A percentile compares a stretch with the other conserved stretches of the same genome.
phyloP scores from a whole-genome alignment of 164 flowering plant species.

The Dillenia turbinata region DNA sequence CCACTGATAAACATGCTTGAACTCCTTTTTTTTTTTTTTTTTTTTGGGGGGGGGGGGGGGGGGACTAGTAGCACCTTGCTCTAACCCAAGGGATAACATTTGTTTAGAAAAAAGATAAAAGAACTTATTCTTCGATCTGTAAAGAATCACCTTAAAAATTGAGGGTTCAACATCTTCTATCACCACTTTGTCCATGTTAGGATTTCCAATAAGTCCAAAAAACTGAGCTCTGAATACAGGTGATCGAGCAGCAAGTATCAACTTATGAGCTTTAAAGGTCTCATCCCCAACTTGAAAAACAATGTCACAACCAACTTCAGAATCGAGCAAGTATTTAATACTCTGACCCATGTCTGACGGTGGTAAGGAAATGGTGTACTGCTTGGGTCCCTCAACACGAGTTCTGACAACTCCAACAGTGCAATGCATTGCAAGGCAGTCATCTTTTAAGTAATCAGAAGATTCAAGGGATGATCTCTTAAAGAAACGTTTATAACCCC shows the following conservation, averaged over 20 bases:
- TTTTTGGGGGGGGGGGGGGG: too few relatives aligned
- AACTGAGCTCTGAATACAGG: slow-evolving; percentile 93
- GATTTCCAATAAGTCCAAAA: slow-evolving; percentile 76
- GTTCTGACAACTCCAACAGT: slow-evolving; percentile 89
- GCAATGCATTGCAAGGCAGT: slow-evolving; percentile 77
- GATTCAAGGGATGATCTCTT: slow-evolving; percentile 58
- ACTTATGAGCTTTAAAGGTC: slow-evolving; percentile 74
- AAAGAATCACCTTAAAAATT: slow-evolving; percentile 64
- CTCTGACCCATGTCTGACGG: slow-evolving; percentile 74
- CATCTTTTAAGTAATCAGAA: slow-evolving; percentile 81
- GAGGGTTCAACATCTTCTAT: slow-evolving; percentile 71
- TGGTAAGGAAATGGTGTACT: slow-evolving; percentile 44
- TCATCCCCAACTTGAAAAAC: slow-evolving; percentile 70
- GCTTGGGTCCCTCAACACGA: slow-evolving; percentile 65
- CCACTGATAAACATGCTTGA: background rate
- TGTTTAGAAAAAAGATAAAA: too few relatives aligned
- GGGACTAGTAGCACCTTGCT: too few relatives aligned
- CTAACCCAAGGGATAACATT: too few relatives aligned
- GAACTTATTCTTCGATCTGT: too few relatives aligned
- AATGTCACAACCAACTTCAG: slow-evolving; percentile 69
- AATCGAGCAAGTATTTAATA: slow-evolving; percentile 52
- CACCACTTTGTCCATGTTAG: slow-evolving; percentile 51
- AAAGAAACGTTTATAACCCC: slow-evolving; percentile 94
- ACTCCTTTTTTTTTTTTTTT: too few relatives aligned
- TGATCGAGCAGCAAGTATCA: slow-evolving; percentile 92